Evolutionary conservation across 495 filamentous ascomycete genomes (phyloP).

Genomic region (Collariella sp.): DNA sequence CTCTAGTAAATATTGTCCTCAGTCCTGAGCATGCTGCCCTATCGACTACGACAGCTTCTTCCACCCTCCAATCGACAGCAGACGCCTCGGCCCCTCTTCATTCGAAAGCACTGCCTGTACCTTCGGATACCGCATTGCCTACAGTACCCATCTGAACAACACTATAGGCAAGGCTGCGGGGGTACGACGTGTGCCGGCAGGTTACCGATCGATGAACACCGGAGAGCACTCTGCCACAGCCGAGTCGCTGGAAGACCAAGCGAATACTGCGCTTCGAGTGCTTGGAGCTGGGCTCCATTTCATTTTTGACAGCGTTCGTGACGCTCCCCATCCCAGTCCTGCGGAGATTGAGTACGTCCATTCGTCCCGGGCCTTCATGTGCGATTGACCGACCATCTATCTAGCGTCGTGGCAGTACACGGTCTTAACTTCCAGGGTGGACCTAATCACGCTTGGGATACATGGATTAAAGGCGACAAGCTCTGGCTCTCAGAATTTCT

Average conservation of each 20-base stretch:
- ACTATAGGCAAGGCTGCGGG: background rate
- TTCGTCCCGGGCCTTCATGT: background rate
- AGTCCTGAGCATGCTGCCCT: background rate
- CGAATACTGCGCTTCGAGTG: no score
- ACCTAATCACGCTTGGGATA: conserved; percentile 31
- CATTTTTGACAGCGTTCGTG: background rate
- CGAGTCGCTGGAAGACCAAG: no score
- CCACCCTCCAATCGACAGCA: background rate
- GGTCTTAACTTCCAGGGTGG: conserved; percentile 26
- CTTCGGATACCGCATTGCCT: background rate
- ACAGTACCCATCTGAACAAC: background rate
- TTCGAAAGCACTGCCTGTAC: background rate
- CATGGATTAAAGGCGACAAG: conserved; percentile 9
- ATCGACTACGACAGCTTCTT: background rate
- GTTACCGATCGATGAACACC: background rate
- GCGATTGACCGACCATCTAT: background rate
- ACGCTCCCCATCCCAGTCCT: background rate
- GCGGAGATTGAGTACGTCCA: conserved; percentile 1
- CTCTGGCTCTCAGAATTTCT: conserved; percentile 17
- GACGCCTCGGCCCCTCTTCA: background rate
- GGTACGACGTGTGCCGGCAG: background rate
- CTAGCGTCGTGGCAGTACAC: conserved; percentile 17
- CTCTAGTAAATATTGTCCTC: background rate
- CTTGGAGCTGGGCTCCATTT: conserved; percentile 11
- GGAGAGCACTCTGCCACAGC: no score